Base-by-base conservation (phyloP, 75 land plant species). In the Selaginella moellendorffii region DNA sequence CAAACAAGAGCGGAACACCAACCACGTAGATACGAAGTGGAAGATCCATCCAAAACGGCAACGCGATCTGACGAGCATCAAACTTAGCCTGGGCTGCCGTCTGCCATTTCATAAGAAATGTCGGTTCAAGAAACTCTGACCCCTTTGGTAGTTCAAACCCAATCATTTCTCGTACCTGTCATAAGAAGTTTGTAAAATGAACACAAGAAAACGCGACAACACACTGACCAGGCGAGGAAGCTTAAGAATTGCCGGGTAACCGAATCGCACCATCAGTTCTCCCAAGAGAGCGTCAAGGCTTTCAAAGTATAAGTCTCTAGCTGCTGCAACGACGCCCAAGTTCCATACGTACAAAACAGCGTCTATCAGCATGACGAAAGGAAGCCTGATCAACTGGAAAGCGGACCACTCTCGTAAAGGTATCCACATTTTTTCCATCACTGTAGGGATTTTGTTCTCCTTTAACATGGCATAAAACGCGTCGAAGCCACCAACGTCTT, bases 401-500 rank as follows among this genome's bases (percentile, higher is more conserved):
- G 82, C 63, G 42, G 75, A 63, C 76, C 81, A 73, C 64, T 92
- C 88, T 12, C 81, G 77, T 1, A 87, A 72, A 26, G 97, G 92
- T 56, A 91, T 81, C 82, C 82, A 69, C 97, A 84, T 91, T 26
- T 71, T 67, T 36, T 82, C 81, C 19, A 85, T 81, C 18, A 77
- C 27, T 26, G 80, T 78, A 10, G 86, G 93, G 52, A 87, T 66
- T 26, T 82, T 86, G 66, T 79, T 77, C 2, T 80, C 77, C 10
- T 74, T 63, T 83, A 92, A 80, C 74, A 72, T 87, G 54, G 81
- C 53, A 61, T 80, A 85, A 29, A 87, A 69, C 0, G 76, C 79
- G 76, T 87, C 88, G 69, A 85, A 87, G 5, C 97, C 93, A 60
- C 97, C 97, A 67, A 76, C 78, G 54, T 80, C 79, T 60, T 80